Base-by-base conservation (phyloP, 225 moss, liverwort and hornwort species). In the Ulota crispa region DNA sequence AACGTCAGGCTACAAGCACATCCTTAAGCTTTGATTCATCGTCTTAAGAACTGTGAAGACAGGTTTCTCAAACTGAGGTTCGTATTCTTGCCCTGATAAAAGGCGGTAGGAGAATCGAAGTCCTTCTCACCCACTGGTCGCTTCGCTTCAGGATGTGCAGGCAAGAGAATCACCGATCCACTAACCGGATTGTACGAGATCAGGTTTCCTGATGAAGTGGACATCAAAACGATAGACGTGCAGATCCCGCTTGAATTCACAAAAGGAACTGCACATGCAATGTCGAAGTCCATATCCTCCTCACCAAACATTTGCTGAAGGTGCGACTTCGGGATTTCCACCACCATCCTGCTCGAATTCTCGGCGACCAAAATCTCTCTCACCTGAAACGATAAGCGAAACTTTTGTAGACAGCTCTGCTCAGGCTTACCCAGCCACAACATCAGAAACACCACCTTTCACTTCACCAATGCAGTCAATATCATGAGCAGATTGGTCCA, bases 281-380 rank as follows among this genome's bases (percentile, higher is more conserved):
- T 65, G 43, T 78, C 75, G 18, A 81, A 82, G 26, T 71, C 31
- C 15, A 8, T 64, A n/a, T 52, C 7, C 53, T 70, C 56, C 60
- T 84, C 81, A 32, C 56, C 84, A 75, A 85, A 85, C 47, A 70
- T 75, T 8, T 75, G 55, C 59, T 78, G 69, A 14, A 84, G 70
- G 18, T 78, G 30, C 59, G 24, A 30, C 52, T 6, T 59, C 0
- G 65, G 19, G 39, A 75, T 63, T 30, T 80, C 73, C 13, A 47
- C 55, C 68, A 72, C 69, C 60, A 57, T 56, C 78, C 69, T 69
- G 73, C 74, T 73, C 2, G 55, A 77, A 30, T 47, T 61, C 28
- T 78, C 55, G 1, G 55, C 11, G 4, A 78, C 57, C 24, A 84
- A 30, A 36, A 84, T 57, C 24, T 87, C 57, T 56, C 81, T 31